A percentile compares a stretch with the other conserved stretches of the same genome.
These are phyloP conservation scores for Malania oleifera DNA, from an alignment of 164 flowering plant species.

Conservation along the genomic window DNA sequence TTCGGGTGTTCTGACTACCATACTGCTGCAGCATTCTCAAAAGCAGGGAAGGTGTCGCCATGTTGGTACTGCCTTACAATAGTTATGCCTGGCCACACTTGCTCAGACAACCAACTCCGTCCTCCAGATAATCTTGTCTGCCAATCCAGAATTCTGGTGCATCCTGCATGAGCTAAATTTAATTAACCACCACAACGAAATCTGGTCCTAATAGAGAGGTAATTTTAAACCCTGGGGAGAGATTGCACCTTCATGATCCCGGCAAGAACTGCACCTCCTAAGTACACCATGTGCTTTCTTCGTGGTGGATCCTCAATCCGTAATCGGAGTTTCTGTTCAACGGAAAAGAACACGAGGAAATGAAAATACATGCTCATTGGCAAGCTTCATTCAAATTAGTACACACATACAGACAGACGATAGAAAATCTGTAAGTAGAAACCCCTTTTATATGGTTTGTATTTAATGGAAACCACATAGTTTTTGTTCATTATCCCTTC, in stretches of 20 bases:
- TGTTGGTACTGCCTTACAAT: not conserved
- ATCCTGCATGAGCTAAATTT: constrained; percentile 79
- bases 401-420: no score
- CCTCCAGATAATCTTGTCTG: constrained; percentile 87
- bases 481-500: no score
- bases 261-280: constrained; percentile 98
- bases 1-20: no score
- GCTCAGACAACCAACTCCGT: constrained; percentile 75
- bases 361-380: not conserved
- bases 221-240: not conserved
- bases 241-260: constrained; percentile 80
- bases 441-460: no score
- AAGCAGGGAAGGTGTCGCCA: not conserved
- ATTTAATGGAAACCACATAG: no score
- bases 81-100: constrained; percentile 75
- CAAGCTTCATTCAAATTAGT: not conserved
- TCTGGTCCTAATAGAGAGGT: not conserved
- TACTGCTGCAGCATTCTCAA: not conserved
- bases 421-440: no score
- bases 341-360: not conserved
- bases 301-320: constrained; percentile 95
- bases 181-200: constrained; percentile 1
- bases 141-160: constrained; percentile 98
- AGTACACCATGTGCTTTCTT: constrained; percentile 97
- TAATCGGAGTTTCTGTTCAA: constrained; percentile 64